Base-by-base conservation (phyloP, 495 filamentous ascomycete species). In the Aspergillus asperescens region DNA sequence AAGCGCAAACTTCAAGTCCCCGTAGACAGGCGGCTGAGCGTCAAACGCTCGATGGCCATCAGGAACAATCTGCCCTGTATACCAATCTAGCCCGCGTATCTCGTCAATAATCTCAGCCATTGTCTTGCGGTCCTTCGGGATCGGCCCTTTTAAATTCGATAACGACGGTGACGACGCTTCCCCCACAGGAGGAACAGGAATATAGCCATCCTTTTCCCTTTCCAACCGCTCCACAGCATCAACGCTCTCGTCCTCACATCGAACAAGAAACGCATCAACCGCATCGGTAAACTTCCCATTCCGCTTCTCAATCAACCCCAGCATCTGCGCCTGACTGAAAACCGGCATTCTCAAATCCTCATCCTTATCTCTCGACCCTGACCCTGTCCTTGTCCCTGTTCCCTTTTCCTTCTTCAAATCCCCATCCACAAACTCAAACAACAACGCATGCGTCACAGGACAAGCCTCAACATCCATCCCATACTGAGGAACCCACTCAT, bases 31-130 rank as follows among this genome's bases (percentile, higher is more conserved):
- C 57, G 84, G 78, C 59, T 96, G 92, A 7, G 90, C 81, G 48
- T 95, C 89, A 60, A 97, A 94, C 3, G 95, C 88, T 22, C 93
- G 78, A 70, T 96, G 91, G 0, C 93, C 93, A 61, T 94, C 89
- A 0, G 90, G 89, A 2, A 97, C 94, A 59, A 98, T 93, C 64
- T 98, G 93, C 4, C 83, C 84, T 12, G 83, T 86, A 59, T 97
- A 97, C 85, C 92, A 92, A 37, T 90, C 76, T 62, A 84, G 81
- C 5, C 77, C 71, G 61, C 89, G 90, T 24, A 97, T 82, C 61
- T 97, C 89, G 1, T 78, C 75, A 32, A 97, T 80, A 19, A 97
- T 98, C 54, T 93, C 87, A 0, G 87, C 75, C 20, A 97, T 89
- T 3, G 78, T 76, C 55, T 90, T 88, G 38, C 93, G 80, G 56